These are phyloP conservation scores for Castanospermum australe DNA, from an alignment of 306 rosid genomes.

Conservation along the genomic window DNA sequence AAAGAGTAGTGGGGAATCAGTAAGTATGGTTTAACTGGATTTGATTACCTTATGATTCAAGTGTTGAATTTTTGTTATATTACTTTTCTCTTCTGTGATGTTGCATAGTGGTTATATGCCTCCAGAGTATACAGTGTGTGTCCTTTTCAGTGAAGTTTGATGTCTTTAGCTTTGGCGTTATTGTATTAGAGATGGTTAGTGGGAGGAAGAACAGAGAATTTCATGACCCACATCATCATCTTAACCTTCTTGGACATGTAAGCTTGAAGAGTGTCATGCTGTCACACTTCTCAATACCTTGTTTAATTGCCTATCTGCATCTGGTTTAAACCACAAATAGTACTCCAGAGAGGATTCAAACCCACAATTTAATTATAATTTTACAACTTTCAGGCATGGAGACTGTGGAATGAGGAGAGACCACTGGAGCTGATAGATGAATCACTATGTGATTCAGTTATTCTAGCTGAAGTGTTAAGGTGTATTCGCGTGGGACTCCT, in stretches of 20 bases:
- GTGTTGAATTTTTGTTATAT: too few relatives aligned
- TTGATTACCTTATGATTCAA: too few relatives aligned
- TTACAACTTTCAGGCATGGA: neutral
- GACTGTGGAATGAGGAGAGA: neutral
- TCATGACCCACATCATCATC: constrained; percentile 9
- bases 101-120: constrained; percentile 43
- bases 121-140: constrained; percentile 22
- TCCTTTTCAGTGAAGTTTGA: constrained; percentile 30
- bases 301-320: too few relatives aligned
- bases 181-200: constrained; percentile 38
- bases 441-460: neutral
- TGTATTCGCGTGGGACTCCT: neutral
- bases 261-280: too few relatives aligned
- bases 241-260: constrained; percentile 43
- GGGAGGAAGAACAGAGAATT: constrained; percentile 44
- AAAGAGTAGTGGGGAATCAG: constrained; percentile 43
- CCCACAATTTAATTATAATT: too few relatives aligned
- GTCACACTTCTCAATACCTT: too few relatives aligned
- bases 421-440: neutral
- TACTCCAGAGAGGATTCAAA: too few relatives aligned
- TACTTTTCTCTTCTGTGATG: too few relatives aligned
- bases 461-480: neutral
- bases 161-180: constrained; percentile 38
- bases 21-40: too few relatives aligned
- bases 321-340: too few relatives aligned